These are phyloP conservation scores for Ceratocystis huliohia DNA, from an alignment of 2,329 filamentous ascomycete species.

Conservation along the genomic window DNA sequence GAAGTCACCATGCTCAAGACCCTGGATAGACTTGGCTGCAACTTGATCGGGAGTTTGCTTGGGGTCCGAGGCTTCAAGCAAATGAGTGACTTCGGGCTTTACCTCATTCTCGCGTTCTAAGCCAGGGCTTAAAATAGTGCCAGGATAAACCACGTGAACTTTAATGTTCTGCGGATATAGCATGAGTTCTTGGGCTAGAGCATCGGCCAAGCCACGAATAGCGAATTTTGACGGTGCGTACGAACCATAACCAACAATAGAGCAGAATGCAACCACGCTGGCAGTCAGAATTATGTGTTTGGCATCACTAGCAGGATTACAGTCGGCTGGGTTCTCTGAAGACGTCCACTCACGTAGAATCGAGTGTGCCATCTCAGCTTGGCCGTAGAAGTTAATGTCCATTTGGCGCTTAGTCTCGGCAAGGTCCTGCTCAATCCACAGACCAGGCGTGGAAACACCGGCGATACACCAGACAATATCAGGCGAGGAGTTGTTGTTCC, in stretches of 20 bases:
- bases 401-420: constrained; percentile 61
- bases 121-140: constrained; percentile 67
- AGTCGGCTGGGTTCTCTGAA: constrained; percentile 12
- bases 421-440: constrained; percentile 64
- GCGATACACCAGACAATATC: constrained; percentile 90
- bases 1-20: constrained; percentile 69
- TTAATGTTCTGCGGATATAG: constrained; percentile 76
- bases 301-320: constrained; percentile 31
- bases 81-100: constrained; percentile 69
- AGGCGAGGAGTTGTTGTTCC: constrained; percentile 62
- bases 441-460: constrained; percentile 57
- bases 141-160: constrained; percentile 72
- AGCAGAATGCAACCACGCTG: constrained; percentile 61
- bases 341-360: constrained; percentile 63
- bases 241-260: constrained; percentile 67
- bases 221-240: constrained; percentile 82
- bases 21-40: constrained; percentile 54
- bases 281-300: constrained; percentile 82
- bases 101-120: constrained; percentile 60
- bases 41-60: constrained; percentile 67
- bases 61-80: constrained; percentile 72
- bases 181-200: constrained; percentile 68
- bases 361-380: constrained; percentile 73
- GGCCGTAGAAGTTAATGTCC: constrained; percentile 86
- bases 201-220: constrained; percentile 69